Evolutionary conservation across 129 eudicot species (phyloP).

Genomic region (Calendula officinalis): DNA sequence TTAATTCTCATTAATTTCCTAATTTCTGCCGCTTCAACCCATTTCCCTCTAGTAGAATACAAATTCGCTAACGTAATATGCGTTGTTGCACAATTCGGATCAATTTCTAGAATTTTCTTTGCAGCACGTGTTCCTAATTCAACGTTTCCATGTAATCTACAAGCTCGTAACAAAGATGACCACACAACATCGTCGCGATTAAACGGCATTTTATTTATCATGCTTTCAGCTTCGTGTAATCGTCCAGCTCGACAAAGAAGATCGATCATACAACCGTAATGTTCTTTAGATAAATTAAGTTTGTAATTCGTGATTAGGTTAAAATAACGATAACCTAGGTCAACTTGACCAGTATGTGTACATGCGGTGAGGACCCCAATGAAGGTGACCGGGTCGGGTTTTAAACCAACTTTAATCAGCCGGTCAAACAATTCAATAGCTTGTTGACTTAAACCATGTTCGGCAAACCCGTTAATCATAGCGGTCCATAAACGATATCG

Average conservation of each 20-base stretch:
- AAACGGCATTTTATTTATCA: conserved; percentile 73
- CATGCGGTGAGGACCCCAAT: conserved; percentile 91
- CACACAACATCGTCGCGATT: conserved; percentile 74
- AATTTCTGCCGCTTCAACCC: conserved; percentile 71
- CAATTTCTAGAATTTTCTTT: conserved; percentile 47
- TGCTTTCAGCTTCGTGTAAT: conserved; percentile 68
- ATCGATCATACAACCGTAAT: conserved; percentile 95
- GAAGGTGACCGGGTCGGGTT: conserved; percentile 78
- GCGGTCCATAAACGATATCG: conserved; percentile 87
- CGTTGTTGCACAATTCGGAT: conserved; percentile 75
- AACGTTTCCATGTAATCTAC: conserved; percentile 60
- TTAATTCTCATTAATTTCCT: conserved; percentile 74
- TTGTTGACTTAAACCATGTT: conserved; percentile 73
- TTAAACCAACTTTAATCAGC: conserved; percentile 44
- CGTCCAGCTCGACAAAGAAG: conserved; percentile 85
- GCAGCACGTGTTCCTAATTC: conserved; percentile 69
- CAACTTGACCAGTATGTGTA: conserved; percentile 78
- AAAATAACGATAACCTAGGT: conserved; percentile 64
- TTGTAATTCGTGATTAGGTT: conserved; percentile 47
- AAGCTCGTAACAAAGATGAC: conserved; percentile 82
- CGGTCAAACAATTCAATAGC: conserved; percentile 68
- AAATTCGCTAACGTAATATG: conserved; percentile 73
- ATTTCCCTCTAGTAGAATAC: conserved; percentile 68
- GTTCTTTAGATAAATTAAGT: conserved; percentile 62
- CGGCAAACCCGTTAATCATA: conserved; percentile 93